Conservation (phyloP, 2,329 filamentous ascomycete genomes). For the Apiospora arundinis region DNA sequence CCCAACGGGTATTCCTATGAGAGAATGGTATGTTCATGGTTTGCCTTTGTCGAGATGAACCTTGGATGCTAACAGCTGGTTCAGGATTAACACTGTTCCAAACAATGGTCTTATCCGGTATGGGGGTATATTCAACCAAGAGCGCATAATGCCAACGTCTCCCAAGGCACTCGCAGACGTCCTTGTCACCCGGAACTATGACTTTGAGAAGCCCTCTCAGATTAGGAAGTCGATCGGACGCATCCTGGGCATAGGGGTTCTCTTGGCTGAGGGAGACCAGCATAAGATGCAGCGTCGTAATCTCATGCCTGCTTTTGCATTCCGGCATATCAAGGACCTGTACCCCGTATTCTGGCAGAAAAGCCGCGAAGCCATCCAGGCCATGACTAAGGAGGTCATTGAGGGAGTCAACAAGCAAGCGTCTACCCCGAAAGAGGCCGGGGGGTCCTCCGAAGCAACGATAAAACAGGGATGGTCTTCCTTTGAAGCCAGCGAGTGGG, state of each 20-base stretch:
- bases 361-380: constrained; percentile 68
- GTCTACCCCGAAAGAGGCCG: constrained; percentile 27
- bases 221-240: constrained; percentile 63
- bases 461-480: constrained; percentile 44
- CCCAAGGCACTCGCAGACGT: constrained; percentile 74
- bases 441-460: constrained; percentile 35
- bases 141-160: constrained; percentile 52
- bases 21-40: constrained; percentile 50
- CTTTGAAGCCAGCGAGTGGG: constrained; percentile 67
- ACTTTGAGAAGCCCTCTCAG: constrained; percentile 68
- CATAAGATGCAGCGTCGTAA: constrained; percentile 83
- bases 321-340: constrained; percentile 82
- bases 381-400: constrained; percentile 60
- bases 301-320: constrained; percentile 84
- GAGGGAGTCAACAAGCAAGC: not conserved
- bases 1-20: constrained; percentile 51
- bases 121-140: constrained; percentile 48
- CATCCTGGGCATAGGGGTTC: constrained; percentile 72
- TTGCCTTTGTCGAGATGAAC: not conserved
- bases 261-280: constrained; percentile 89
- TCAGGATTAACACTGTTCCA: constrained; percentile 65
- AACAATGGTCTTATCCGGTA: constrained; percentile 76
- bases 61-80: not conserved
- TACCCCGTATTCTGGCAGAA: constrained; percentile 88
- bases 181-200: constrained; percentile 71